phyloP scores from a whole-genome alignment of 2,329 filamentous ascomycete genomes.

The Lachnellula subtilissima region DNA sequence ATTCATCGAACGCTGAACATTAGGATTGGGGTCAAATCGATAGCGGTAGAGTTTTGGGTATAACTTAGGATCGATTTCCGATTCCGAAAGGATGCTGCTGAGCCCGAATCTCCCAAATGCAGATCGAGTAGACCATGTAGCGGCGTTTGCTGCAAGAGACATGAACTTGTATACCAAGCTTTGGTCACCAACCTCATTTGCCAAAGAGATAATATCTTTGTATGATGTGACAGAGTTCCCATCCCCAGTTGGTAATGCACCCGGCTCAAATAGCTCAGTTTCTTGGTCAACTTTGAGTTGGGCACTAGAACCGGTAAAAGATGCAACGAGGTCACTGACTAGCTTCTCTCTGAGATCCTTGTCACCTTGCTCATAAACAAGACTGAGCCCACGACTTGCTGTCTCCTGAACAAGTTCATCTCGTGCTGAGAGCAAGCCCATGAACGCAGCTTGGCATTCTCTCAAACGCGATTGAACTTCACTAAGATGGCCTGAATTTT shows the following conservation, averaged over 20 bases:
- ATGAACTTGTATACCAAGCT: conserved; percentile 98
- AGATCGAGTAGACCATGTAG: conserved; percentile 94
- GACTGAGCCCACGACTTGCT: conserved; percentile 80
- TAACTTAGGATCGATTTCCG: conserved; percentile 82
- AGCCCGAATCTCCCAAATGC: conserved; percentile 93
- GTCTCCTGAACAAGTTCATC: conserved; percentile 96
- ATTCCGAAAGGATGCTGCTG: conserved; percentile 85
- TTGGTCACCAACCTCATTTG: conserved; percentile 94
- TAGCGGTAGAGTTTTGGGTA: conserved; percentile 95
- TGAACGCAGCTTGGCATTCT: conserved; percentile 81
- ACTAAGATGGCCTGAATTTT: conserved; percentile 77
- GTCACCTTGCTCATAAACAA: conserved; percentile 92
- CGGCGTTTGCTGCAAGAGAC: conserved; percentile 92
- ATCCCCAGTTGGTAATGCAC: conserved; percentile 83
- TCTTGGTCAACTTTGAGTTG: conserved; percentile 81
- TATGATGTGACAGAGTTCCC: conserved; percentile 90
- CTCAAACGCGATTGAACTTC: conserved; percentile 71
- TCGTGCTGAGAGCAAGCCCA: conserved; percentile 76
- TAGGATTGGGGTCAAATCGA: conserved; percentile 88
- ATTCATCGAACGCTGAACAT: conserved; percentile 92
- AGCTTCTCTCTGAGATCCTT: conserved; percentile 73
- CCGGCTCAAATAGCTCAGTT: conserved; percentile 89
- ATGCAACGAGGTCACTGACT: conserved; percentile 80
- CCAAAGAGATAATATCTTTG: conserved; percentile 92
- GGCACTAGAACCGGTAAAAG: conserved; percentile 74